Evolutionary conservation across 768 basidiomycete species (phyloP), one percentile per base, ranked within the genome.

Genomic region (Lactarius evosmus): DNA sequence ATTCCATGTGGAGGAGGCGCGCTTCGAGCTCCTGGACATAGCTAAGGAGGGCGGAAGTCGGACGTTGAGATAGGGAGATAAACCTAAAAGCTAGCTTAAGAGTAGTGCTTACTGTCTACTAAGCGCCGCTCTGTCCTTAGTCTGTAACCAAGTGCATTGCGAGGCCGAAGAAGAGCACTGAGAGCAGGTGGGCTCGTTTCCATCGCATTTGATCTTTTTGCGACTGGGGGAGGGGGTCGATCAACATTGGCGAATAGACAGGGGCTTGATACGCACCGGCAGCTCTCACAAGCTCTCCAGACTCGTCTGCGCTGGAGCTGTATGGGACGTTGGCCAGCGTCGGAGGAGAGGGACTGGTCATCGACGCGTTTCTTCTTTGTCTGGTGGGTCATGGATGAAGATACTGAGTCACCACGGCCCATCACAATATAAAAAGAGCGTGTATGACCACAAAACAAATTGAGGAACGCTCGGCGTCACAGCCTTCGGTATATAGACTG

Each of bases 141-240:
- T 94, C 76, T 94, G 92, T 49, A 93, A 79, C 92, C 92, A 94
- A 50, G 89, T 91, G 72, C 92, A 94, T 69, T 86, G 83, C 0
- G 89, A 87, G 52, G 84, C 85, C 7, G 90, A 88, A 49, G 83
- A 77, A 19, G 83, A 73, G 72, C 92, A 94, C 71, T 93, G 92
- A 0, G 89, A 87, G 70, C 92, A 94, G 12, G 87, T 88, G 14
- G 92, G 92, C 72, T 94, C 92, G 70, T 79, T 83, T 67, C 92
- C 92, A 77, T 94, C 92, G 75, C 92, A 94, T 74, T 94, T 94
- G 73, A 94, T 93, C 82, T 94, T 94, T 84, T 93, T 93, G 68
- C 91, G 86, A 66, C 92, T 92, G 74, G 66, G 58, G 30, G 22
- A 38, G 38, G 55, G 69, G 62, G 40, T 70, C 69, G 60, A 67